These are phyloP conservation scores for Mortierella sp. DNA, from an alignment of 371 early-diverging fungal genomes.

Conservation along the genomic window DNA sequence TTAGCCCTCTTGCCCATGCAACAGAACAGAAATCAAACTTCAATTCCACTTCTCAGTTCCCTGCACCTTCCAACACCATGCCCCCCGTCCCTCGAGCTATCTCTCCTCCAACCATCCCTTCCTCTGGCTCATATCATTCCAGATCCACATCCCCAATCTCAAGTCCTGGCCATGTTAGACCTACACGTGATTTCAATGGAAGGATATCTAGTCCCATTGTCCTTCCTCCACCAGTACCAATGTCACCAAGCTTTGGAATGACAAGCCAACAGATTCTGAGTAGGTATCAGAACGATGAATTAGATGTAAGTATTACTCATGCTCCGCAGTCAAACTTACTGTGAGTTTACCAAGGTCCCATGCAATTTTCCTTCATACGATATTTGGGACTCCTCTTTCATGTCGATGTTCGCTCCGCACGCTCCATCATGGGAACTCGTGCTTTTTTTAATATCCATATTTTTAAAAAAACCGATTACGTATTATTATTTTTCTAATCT, in stretches of 20 bases:
- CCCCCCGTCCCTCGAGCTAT: constrained; percentile 9
- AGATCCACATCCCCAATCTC: constrained; percentile 26
- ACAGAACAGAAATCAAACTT: not conserved
- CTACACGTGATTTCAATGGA: constrained; percentile 29
- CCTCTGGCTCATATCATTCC: constrained; percentile 5
- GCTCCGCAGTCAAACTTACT: not conserved
- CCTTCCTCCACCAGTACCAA: constrained; percentile 35
- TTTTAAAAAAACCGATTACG: not conserved
- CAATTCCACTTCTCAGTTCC: constrained; percentile 13
- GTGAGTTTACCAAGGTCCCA: constrained; percentile 5
- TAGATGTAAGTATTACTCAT: constrained; percentile 40
- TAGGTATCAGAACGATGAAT: constrained; percentile 27
- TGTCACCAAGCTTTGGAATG: constrained; percentile 41
- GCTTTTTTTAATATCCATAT: not conserved
- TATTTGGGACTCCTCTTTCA: not conserved
- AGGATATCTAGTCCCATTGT: constrained; percentile 40
- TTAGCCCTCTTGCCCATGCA: not conserved
- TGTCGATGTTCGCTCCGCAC: too few relatives aligned
- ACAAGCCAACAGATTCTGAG: constrained; percentile 30
- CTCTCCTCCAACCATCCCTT: constrained; percentile 6
- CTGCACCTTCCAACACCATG: constrained; percentile 14
- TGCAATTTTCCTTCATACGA: constrained; percentile 1
- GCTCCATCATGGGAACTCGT: not conserved
- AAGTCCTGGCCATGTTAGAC: constrained; percentile 13
- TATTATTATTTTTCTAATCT: too few relatives aligned